These are phyloP conservation scores for Zymoseptoria tritici DNA, from an alignment of 2,329 filamentous ascomycete genomes.

Conservation along the genomic window DNA sequence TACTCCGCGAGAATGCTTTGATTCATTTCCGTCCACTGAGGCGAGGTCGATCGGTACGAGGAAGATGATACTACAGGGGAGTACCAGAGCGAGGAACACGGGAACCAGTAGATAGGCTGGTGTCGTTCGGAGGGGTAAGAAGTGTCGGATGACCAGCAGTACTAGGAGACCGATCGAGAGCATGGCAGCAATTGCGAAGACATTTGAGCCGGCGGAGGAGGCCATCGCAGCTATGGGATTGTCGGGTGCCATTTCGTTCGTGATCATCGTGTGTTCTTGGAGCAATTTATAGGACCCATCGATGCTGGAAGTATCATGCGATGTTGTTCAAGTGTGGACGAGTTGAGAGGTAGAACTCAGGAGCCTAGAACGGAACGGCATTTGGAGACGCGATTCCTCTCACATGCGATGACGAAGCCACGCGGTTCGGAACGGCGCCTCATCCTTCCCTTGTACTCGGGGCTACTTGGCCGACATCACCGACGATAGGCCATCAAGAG, in stretches of 20 bases:
- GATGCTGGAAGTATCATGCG: neutral
- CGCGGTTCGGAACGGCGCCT: neutral
- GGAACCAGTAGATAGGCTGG: slow-evolving; percentile 84
- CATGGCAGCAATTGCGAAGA: slow-evolving; percentile 69
- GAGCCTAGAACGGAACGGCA: neutral
- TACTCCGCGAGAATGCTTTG: slow-evolving; percentile 57
- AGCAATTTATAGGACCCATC: neutral
- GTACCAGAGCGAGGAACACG: slow-evolving; percentile 90
- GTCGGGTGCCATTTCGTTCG: neutral
- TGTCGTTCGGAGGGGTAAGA: slow-evolving; percentile 81
- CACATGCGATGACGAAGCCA: neutral
- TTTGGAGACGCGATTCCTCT: neutral
- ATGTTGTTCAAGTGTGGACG: neutral
- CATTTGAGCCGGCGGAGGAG: slow-evolving; percentile 66
- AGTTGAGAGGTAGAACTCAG: neutral
- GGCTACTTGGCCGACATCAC: neutral
- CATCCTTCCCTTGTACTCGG: neutral
- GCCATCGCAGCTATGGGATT: slow-evolving; percentile 30
- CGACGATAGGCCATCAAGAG: slow-evolving; percentile 2
- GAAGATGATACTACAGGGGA: slow-evolving; percentile 84
- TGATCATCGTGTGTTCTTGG: neutral
- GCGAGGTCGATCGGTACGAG: slow-evolving; percentile 94
- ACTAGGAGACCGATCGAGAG: slow-evolving; percentile 67
- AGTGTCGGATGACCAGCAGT: slow-evolving; percentile 79
- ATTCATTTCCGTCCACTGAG: slow-evolving; percentile 52